Conservation (phyloP, 2,329 filamentous ascomycete species). For the Arthrobotrys musiformis region DNA sequence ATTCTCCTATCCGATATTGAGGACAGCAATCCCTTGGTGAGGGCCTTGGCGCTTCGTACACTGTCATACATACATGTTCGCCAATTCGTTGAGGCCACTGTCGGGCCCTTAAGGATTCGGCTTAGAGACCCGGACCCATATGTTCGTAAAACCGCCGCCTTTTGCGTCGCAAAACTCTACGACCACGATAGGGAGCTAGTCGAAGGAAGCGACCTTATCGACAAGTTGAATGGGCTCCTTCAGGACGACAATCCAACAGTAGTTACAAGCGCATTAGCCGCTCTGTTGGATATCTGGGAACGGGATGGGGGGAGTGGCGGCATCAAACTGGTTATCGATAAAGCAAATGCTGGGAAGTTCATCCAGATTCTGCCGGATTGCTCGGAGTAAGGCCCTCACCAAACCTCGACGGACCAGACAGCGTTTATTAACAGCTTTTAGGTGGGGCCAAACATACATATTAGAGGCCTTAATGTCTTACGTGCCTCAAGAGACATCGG, state of each 20-base stretch:
- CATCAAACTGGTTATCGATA: conserved; percentile 98
- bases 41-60: conserved; percentile 89
- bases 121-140: conserved; percentile 91
- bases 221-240: conserved; percentile 86
- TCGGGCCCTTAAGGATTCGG: conserved; percentile 82
- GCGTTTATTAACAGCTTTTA: conserved; percentile 62
- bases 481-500: conserved; percentile 87
- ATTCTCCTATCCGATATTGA: conserved; percentile 87
- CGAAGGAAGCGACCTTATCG: conserved; percentile 89
- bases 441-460: conserved; percentile 99
- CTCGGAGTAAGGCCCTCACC: conserved; percentile 79
- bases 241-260: conserved; percentile 97
- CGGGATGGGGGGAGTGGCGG: conserved; percentile 76
- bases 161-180: conserved; percentile 96
- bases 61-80: conserved; percentile 98
- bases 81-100: conserved; percentile 91
- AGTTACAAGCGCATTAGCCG: conserved; percentile 89
- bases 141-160: conserved; percentile 95
- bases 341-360: conserved; percentile 96
- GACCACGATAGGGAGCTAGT: conserved; percentile 93
- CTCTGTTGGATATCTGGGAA: conserved; percentile 98
- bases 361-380: conserved; percentile 95
- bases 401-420: neutral
- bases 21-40: conserved; percentile 88
- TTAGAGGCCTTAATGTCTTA: conserved; percentile 98